Percentiles rank a stretch among this genome's conserved stretches.
These are phyloP conservation scores for Yarrowia deformans DNA, from an alignment of 805 yeast genomes.

Conservation along the genomic window DNA sequence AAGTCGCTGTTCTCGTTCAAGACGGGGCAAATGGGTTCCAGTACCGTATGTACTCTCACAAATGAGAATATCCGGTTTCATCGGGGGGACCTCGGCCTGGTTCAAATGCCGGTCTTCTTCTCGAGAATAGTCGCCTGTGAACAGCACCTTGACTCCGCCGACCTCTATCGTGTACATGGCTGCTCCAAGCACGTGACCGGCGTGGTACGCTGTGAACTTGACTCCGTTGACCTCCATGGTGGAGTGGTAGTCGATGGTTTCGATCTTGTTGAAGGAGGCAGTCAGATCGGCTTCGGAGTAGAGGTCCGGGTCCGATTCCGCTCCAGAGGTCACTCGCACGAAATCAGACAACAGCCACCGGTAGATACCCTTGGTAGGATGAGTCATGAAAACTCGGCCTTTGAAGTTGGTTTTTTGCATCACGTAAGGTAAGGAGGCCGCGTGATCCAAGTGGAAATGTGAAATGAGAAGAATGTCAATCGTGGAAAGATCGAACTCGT, in stretches of 20 bases:
- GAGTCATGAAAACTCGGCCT: slow-evolving; percentile 98
- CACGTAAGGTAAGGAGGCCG: slow-evolving; percentile 96
- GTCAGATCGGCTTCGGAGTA: slow-evolving; percentile 91
- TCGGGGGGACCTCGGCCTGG: slow-evolving; percentile 94
- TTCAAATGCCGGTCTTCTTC: slow-evolving; percentile 95
- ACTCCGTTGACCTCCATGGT: slow-evolving; percentile 94
- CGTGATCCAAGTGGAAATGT: slow-evolving; percentile 97
- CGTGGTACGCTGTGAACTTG: slow-evolving; percentile 96
- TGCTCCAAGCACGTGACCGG: slow-evolving; percentile 99
- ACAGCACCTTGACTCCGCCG: slow-evolving; percentile 85
- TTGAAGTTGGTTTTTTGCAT: slow-evolving; percentile 95
- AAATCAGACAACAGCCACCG: slow-evolving; percentile 95
- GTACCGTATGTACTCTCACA: slow-evolving; percentile 98
- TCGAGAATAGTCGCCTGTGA: slow-evolving; percentile 97
- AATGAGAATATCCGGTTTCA: slow-evolving; percentile 82
- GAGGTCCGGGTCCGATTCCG: slow-evolving; percentile 53
- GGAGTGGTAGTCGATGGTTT: slow-evolving; percentile 94
- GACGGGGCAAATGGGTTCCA: slow-evolving; percentile 91
- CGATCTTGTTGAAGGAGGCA: slow-evolving; percentile 86
- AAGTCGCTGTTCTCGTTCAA: slow-evolving; percentile 81
- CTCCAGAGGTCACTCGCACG: slow-evolving; percentile 78
- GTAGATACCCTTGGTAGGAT: slow-evolving; percentile 97
- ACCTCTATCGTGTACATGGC: slow-evolving; percentile 97
- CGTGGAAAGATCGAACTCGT: slow-evolving; percentile 87
- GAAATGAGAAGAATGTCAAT: slow-evolving; percentile 87